Evolutionary conservation across 2,329 filamentous ascomycete genomes (phyloP), one percentile per base, ranked within the genome.

Genomic region (Pseudofabraea citricarpa): DNA sequence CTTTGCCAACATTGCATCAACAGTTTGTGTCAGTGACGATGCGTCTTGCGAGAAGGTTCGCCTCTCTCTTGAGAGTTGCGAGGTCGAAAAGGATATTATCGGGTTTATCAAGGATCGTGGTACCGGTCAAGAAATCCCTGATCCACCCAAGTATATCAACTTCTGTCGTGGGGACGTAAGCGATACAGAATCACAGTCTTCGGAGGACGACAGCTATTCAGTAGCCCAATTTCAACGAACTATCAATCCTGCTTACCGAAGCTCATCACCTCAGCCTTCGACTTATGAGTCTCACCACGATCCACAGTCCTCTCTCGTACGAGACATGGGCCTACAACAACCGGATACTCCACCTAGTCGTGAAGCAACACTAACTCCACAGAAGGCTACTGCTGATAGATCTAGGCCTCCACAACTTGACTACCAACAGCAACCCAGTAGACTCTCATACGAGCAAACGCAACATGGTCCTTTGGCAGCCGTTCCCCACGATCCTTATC

Each of bases 131-230:
- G 94, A 98, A 64, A 98, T 98, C 36, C 94, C 93, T 2, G 93
- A 96, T 63, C 81, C 93, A 19, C 93, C 93, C 33, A 96, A 90
- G 64, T 98, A 96, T 64, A 96, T 98, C 79, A 96, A 98, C 71
- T 98, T 97, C 65, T 94, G 89, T 63, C 85, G 93, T 9, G 93
- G 91, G 13, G 90, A 95, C 62, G 68, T 84, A 36, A 75, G 83
- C 43, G 93, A 98, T 55, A 82, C 79, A 27, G 81, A 82, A 53
- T 96, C 91, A 2, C 88, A 93, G 50, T 73, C 77, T 9, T 91
- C 87, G 0, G 90, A 95, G 18, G 90, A 95, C 51, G 89, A 90
- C 4, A 82, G 77, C 55, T 98, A 95, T 61, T 95, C 90, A 0
- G 89, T 98, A 10, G 94, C 94, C 4, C 91, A 98, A 60, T 98